These are phyloP conservation scores for Anthoceros angustus DNA, from an alignment of 225 moss, liverwort and hornwort genomes.

Conservation along the genomic window DNA sequence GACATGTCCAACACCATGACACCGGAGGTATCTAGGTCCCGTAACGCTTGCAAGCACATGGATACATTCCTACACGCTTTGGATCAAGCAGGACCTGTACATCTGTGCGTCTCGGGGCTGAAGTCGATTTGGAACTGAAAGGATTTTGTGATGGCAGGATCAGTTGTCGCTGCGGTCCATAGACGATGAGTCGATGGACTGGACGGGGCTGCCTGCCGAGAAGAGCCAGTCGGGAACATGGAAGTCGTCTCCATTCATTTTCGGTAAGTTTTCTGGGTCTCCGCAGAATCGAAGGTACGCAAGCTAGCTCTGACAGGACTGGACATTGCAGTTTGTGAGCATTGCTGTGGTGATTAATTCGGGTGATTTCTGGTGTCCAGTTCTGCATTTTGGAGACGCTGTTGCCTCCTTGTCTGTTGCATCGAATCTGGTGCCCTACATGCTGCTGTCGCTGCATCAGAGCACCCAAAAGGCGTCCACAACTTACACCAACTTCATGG, in stretches of 20 bases:
- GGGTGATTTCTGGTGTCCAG: background rate
- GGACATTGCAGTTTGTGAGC: background rate
- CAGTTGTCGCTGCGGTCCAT: constrained; percentile 12
- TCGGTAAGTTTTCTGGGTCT: constrained; percentile 27
- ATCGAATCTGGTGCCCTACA: constrained; percentile 66
- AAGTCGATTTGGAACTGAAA: too few species aligned
- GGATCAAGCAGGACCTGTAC: too few species aligned
- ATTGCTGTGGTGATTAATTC: too few species aligned
- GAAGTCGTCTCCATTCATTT: constrained; percentile 54
- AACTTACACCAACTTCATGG: constrained; percentile 74
- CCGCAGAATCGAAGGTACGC: too few species aligned
- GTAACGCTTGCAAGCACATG: too few species aligned
- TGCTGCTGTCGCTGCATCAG: constrained; percentile 67
- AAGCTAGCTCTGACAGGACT: too few species aligned
- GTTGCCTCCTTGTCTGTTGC: constrained; percentile 48
- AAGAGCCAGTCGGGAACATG: constrained; percentile 54
- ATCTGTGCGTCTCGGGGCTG: too few species aligned
- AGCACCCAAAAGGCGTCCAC: constrained; percentile 51
- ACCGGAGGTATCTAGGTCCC: too few species aligned
- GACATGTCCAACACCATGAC: too few species aligned
- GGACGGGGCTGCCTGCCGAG: constrained; percentile 42
- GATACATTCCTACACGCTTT: too few species aligned
- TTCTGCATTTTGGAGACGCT: constrained; percentile 13
- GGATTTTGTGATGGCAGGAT: too few species aligned
- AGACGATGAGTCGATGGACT: constrained; percentile 57